Evolutionary conservation across 768 basidiomycete species (phyloP).

Genomic region (Boletus pseudopeckii): DNA sequence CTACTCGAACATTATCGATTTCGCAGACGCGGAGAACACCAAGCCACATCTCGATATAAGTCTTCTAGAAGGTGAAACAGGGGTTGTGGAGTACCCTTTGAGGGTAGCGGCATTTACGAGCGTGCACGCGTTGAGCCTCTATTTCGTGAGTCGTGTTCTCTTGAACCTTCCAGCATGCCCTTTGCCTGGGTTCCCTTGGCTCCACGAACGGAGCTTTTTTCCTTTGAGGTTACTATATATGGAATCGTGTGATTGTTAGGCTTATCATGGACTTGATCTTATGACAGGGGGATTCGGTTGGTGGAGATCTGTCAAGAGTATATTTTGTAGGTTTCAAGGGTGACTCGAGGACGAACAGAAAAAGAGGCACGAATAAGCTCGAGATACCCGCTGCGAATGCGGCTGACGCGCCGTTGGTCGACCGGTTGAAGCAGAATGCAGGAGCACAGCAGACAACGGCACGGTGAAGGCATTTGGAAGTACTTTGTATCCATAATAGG

Average conservation of each 20-base stretch:
- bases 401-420: slow-evolving; percentile 65
- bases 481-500: slow-evolving; percentile 3
- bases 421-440: slow-evolving; percentile 54
- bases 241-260: slow-evolving; percentile 4
- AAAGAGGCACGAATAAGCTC: slow-evolving; percentile 59
- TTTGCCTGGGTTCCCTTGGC: slow-evolving; percentile 7
- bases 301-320: slow-evolving; percentile 60
- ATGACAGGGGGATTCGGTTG: slow-evolving; percentile 60
- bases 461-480: slow-evolving; percentile 25
- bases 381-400: slow-evolving; percentile 81
- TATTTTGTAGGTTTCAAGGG: slow-evolving; percentile 87
- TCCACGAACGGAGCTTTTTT: not conserved
- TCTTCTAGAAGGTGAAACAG: slow-evolving; percentile 66
- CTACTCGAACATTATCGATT: slow-evolving; percentile 71
- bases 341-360: slow-evolving; percentile 51
- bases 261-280: slow-evolving; percentile 15
- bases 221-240: slow-evolving; percentile 24
- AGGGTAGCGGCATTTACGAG: slow-evolving; percentile 74
- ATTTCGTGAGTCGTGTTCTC: slow-evolving; percentile 60
- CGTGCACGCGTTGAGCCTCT: slow-evolving; percentile 68
- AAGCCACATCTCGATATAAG: slow-evolving; percentile 70
- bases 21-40: slow-evolving; percentile 63
- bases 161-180: slow-evolving; percentile 15
- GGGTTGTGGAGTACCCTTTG: slow-evolving; percentile 73
- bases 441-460: slow-evolving; percentile 66